These are phyloP conservation scores for Leptographium wingfieldii DNA, from an alignment of 2,329 filamentous ascomycete genomes.

Conservation along the genomic window DNA sequence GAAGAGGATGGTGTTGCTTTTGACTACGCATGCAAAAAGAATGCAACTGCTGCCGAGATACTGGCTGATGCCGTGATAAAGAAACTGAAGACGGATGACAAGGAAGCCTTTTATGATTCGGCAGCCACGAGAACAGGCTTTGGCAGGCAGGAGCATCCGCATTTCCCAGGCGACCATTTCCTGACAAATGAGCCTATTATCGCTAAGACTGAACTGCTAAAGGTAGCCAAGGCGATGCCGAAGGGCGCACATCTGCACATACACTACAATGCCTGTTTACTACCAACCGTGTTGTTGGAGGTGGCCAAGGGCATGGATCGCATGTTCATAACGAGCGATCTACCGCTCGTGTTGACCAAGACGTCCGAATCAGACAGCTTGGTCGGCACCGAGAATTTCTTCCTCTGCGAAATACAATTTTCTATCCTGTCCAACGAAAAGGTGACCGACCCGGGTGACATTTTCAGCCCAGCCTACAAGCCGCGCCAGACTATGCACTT, in stretches of 20 bases:
- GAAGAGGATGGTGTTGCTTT: constrained; percentile 27
- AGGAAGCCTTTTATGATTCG: constrained; percentile 21
- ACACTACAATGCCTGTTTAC: constrained; percentile 65
- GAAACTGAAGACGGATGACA: constrained; percentile 23
- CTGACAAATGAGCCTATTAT: constrained; percentile 42
- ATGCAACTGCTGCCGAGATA: constrained; percentile 22
- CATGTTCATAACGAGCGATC: constrained; percentile 58
- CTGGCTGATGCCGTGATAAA: constrained; percentile 28
- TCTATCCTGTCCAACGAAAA: constrained; percentile 30
- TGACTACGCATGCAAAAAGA: constrained; percentile 22
- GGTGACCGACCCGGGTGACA: constrained; percentile 20
- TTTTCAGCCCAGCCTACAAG: constrained; percentile 39
- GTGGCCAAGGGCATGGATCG: constrained; percentile 41
- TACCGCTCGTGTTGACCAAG: constrained; percentile 27
- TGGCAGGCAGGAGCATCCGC: constrained; percentile 30
- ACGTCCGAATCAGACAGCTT: constrained; percentile 12
- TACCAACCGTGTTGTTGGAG: constrained; percentile 44
- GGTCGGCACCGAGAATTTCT: constrained; percentile 26
- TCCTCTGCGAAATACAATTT: constrained; percentile 49
- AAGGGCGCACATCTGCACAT: constrained; percentile 65
- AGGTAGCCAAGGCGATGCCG: constrained; percentile 46
- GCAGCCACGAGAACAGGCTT: constrained; percentile 22
- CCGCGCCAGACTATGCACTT: constrained; percentile 29
- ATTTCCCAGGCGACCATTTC: constrained; percentile 44
- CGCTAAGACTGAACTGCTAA: constrained; percentile 41